A percentile compares a stretch with the other conserved stretches of the same genome.
Conservation (phyloP, 805 yeast genomes). For the Metschnikowia hibisci region DNA sequence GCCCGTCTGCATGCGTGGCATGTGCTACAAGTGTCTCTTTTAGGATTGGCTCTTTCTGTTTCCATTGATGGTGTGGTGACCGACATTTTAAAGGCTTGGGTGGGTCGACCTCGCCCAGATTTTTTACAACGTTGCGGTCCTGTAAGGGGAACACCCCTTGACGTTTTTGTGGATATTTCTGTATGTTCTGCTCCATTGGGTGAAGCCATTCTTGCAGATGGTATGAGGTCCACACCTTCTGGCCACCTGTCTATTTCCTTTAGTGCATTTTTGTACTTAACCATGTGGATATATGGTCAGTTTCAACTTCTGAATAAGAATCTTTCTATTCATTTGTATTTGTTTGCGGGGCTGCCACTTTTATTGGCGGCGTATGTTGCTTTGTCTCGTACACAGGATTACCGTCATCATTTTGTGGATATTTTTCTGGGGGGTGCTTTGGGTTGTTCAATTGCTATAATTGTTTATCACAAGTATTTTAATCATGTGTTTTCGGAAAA, state of each 20-base stretch:
- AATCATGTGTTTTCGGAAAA: slow-evolving; percentile 12
- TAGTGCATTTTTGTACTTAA: slow-evolving; percentile 44
- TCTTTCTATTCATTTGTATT: slow-evolving; percentile 11
- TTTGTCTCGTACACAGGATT: slow-evolving; percentile 25
- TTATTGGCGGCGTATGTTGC: slow-evolving; percentile 25
- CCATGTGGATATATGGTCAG: slow-evolving; percentile 49
- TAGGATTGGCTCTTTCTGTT: slow-evolving; percentile 28
- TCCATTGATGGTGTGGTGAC: slow-evolving; percentile 32
- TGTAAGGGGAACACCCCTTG: slow-evolving; percentile 9
- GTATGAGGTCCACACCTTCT: slow-evolving; percentile 54
- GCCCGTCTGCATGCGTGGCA: slow-evolving; percentile 18
- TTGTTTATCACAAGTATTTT: slow-evolving; percentile 30
- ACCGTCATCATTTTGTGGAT: slow-evolving; percentile 33
- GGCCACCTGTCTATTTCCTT: slow-evolving; percentile 57
- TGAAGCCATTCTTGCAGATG: slow-evolving; percentile 37
- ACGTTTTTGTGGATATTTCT: slow-evolving; percentile 18
- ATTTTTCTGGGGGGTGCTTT: slow-evolving; percentile 30
- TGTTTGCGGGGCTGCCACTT: slow-evolving; percentile 18
- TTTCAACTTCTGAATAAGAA: slow-evolving; percentile 15
- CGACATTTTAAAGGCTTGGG: slow-evolving; percentile 36
- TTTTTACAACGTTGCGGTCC: slow-evolving; percentile 18
- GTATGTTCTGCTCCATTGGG: slow-evolving; percentile 28
- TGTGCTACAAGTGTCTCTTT: slow-evolving; percentile 26
- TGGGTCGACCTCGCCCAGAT: slow-evolving; percentile 22
- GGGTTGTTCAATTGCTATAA: slow-evolving; percentile 27